These are phyloP conservation scores for Suillus clintonianus DNA, from an alignment of 768 basidiomycete genomes.

Conservation along the genomic window DNA sequence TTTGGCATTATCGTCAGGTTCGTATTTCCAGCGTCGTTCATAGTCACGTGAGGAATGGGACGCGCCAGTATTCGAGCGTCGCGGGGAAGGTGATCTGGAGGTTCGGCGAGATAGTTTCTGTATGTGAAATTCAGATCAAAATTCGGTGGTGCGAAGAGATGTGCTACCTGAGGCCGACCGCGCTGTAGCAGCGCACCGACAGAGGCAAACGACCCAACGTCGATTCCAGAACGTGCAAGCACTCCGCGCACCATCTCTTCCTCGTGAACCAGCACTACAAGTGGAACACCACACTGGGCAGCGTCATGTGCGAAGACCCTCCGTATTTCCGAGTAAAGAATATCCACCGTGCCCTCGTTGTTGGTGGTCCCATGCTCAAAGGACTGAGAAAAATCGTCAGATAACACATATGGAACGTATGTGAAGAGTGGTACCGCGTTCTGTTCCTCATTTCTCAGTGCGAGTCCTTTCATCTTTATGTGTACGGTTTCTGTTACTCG, in stretches of 20 bases:
- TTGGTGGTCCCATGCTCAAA: slow-evolving; percentile 8
- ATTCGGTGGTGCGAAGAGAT: neutral
- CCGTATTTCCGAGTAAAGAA: slow-evolving; percentile 17
- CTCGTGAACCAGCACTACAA: slow-evolving; percentile 50
- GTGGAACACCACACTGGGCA: slow-evolving; percentile 28
- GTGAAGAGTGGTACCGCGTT: neutral
- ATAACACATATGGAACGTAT: neutral
- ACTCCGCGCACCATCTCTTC: slow-evolving; percentile 40
- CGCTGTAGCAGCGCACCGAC: slow-evolving; percentile 26
- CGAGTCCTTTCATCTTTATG: slow-evolving; percentile 12
- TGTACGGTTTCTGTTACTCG: slow-evolving; percentile 19
- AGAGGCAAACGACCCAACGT: slow-evolving; percentile 41
- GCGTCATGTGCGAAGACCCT: slow-evolving; percentile 21
- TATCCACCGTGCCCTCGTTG: slow-evolving; percentile 1
- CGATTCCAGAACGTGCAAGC: slow-evolving; percentile 43
- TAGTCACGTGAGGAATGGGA: neutral
- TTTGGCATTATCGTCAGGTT: neutral
- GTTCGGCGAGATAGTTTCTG: slow-evolving; percentile 9
- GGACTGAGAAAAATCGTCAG: slow-evolving; percentile 15
- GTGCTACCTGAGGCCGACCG: slow-evolving; percentile 5
- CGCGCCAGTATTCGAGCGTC: neutral
- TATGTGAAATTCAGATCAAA: neutral
- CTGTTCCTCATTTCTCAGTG: slow-evolving; percentile 18
- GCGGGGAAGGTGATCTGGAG: slow-evolving; percentile 14
- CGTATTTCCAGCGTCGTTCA: neutral